These are phyloP conservation scores for Lasiodiplodia theobromae DNA, from an alignment of 2,329 filamentous ascomycete genomes.

Conservation along the genomic window DNA sequence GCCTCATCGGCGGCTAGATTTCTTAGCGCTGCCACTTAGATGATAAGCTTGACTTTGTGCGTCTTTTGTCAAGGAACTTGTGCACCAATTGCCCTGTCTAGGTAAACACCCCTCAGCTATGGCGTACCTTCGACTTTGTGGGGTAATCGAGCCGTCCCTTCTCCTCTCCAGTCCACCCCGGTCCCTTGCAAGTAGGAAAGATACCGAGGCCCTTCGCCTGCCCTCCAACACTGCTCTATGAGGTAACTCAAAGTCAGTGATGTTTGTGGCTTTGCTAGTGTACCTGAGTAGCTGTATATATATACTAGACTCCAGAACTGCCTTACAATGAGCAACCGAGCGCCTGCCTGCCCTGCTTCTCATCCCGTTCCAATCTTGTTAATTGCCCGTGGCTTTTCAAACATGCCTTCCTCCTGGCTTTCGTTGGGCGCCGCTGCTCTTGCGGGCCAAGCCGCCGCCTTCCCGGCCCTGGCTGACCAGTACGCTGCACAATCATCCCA, in stretches of 20 bases:
- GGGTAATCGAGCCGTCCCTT: background rate
- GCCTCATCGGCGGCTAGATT: background rate
- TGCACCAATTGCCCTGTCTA: background rate
- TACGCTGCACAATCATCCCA: slow-evolving; percentile 1
- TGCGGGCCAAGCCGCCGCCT: slow-evolving; percentile 11
- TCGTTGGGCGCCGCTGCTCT: background rate
- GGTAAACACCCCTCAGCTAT: background rate
- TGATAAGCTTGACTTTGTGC: slow-evolving; percentile 1
- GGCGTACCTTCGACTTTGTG: background rate
- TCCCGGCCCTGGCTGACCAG: slow-evolving; percentile 15
- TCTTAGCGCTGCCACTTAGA: slow-evolving; percentile 15
- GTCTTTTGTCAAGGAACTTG: background rate
- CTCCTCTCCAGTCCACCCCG: background rate
- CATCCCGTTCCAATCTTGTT: background rate
- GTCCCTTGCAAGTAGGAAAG: background rate
- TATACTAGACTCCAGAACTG: background rate
- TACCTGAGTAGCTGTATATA: background rate
- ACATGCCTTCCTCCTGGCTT: slow-evolving; percentile 13
- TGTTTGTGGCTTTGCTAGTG: background rate
- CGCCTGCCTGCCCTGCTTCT: background rate
- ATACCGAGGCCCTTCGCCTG: slow-evolving; percentile 18
- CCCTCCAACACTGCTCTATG: background rate
- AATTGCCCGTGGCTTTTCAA: background rate
- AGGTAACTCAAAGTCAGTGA: background rate
- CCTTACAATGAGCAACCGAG: background rate